Evolutionary conservation across 805 yeast species (phyloP), one percentile per base, ranked within the genome.

Genomic region (Candida ovalis): DNA sequence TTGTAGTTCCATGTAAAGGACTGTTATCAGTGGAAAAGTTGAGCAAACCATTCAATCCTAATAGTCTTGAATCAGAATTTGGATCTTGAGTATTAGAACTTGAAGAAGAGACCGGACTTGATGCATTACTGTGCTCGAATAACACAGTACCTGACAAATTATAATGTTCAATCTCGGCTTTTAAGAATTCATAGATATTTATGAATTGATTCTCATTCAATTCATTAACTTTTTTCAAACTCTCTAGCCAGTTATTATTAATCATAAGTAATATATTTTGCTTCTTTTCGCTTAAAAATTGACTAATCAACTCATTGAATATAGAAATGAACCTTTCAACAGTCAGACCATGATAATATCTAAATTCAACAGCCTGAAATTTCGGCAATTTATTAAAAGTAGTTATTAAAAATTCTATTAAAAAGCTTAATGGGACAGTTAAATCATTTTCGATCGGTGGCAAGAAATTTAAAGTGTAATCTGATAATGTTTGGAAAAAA

Each of bases 401-500:
- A 41, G 69, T 66, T 1, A 88, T 78, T 43, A 88, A 77, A 38
- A 67, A 66, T 46, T 73, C 75, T 61, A 82, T 81, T 44, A 88
- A 72, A 58, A 86, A 86, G 43, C 72, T 75, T 42, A 89, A 70
- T 2, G 88, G 75, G 42, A 72, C 72, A 23, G 75, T 62, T 17
- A 78, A 67, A 57, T 79, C 79, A 22, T 70, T 52, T 58, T 84
- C 88, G 44, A 78, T 73, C 2, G 92, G 92, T 19, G 94, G 90
- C 51, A 88, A 69, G 56, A 83, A 84, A 56, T 78, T 80, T 49
- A 84, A 70, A 4, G 87, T 82, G 62, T 84, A 88, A 64, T 88
- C 96, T 17, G 86, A 79, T 46, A 89, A 69, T 21, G 88, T 81
- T 52, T 75, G 73, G 50, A 86, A 75, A 56, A 88, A 87, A 55